Evolutionary conservation across 805 yeast genomes (phyloP), one percentile per base, ranked within the genome.

Genomic region (Wickerhamiella occidentalis): DNA sequence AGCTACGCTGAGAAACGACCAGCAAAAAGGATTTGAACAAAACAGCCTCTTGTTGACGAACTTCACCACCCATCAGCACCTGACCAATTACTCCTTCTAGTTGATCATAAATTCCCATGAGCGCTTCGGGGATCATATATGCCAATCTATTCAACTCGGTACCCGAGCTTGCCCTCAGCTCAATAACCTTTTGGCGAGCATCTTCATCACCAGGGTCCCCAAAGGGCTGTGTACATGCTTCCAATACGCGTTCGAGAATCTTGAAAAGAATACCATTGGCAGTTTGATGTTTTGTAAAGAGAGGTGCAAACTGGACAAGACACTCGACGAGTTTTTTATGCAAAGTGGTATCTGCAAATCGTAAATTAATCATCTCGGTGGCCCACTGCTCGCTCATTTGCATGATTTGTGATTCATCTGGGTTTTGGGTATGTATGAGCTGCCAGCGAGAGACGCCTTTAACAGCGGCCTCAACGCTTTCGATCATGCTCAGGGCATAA

Each of bases 381-480:
- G 70, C 66, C 69, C 72, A 69, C 57, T 80, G 76, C 54, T 83
- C 82, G 45, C 95, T 83, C 45, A 86, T 70, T 13, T 72, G 74
- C 60, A 85, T 87, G 42, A 76, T 68, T 46, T 74, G 73, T 42
- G 41, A 17, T 11, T 45, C 48, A 9, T 45, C 48, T 13, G 43
- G 22, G n/a, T 12, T 13, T 17, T 13, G 17, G 13, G 22, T 17
- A 40, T 26, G 40, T 22, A 33, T 13, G 15, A 86, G 79, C 58
- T 85, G 78, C 98, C 99, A 94, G 61, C 99, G 76, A 11, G 92
- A 80, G 21, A 94, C 81, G 33, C 97, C 98, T 52, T 95, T 76
- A 29, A 92, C 77, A 56, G 94, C 82, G 30, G 95, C 82, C 64
- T 90, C 97, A 23, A 87, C 85, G 22, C 87, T 78, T 60, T 79